Evolutionary conservation across 441 rosid genomes (phyloP), one percentile per base, ranked within the genome.

Genomic region (Capsella rubella): DNA sequence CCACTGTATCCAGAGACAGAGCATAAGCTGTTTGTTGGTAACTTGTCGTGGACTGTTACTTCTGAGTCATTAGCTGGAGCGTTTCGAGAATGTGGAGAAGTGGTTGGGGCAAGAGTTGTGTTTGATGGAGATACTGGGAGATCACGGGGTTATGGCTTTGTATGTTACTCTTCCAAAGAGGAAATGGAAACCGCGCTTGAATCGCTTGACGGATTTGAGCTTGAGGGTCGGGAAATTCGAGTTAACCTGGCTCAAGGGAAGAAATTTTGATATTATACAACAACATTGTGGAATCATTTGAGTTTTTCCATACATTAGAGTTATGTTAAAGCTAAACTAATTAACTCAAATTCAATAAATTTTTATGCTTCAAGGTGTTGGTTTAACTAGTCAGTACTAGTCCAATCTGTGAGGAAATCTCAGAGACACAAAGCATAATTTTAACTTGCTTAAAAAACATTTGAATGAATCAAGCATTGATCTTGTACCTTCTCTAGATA

Each of bases 1-100:
- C 93, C 97, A 16, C 51, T 88, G 72, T 90, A 90, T 72, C 93
- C 94, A 59, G 99, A 95, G 54, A 92, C 96, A 29, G 96, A 95
- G 21, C 67, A 81, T 79, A 95, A 92, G 81, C 84, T 95, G 3
- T 92, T 92, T 58, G 85, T 95, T 4, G 97, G 99, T 46, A 95
- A 95, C 67, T 80, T 95, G 54, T 87, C 97, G 1, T 90, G 97
- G 99, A 84, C 95, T 0, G 92, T 88, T 6, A 90, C 93, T 21
- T 81, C 93, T 0, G 96, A 95, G 61, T 82, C 90, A n/a, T 83
- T 90, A 80, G 81, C 80, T 42, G 72, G 77, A 83, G 91, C 92
- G 42, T 95, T 92, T 77, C 77, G 85, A 75, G 87, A 85, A 49
- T 88, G 86, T 56, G 99, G 99, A 18, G 82, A 82, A 25, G 89